A percentile compares a stretch with the other conserved stretches of the same genome.
Evolutionary conservation across 768 basidiomycete genomes (phyloP).

Genomic region (Collybiopsis confluens): DNA sequence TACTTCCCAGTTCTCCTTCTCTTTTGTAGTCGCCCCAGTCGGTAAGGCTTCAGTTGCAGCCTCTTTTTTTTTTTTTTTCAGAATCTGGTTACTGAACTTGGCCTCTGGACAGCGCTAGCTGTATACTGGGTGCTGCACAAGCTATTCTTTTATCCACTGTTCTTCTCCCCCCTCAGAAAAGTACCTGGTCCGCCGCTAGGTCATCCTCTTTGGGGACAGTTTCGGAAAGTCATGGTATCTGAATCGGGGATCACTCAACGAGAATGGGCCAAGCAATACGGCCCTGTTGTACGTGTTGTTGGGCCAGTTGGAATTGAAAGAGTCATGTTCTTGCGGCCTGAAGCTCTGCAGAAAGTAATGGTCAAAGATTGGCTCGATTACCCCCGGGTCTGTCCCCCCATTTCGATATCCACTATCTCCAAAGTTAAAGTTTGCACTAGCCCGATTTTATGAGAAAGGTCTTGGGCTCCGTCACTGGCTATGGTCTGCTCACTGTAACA

Average conservation of each 20-base stretch:
- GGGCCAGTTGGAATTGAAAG: constrained; percentile 44
- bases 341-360: constrained; percentile 40
- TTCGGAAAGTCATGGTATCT: constrained; percentile 28
- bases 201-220: constrained; percentile 32
- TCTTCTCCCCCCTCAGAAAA: constrained; percentile 32
- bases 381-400: constrained; percentile 29
- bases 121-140: constrained; percentile 18
- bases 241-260: constrained; percentile 42
- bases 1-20: too few species aligned
- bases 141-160: constrained; percentile 26
- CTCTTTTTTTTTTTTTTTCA: too few species aligned
- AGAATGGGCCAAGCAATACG: constrained; percentile 42
- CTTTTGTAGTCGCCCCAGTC: too few species aligned
- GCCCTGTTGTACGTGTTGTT: constrained; percentile 38
- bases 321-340: constrained; percentile 39
- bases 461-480: constrained; percentile 37
- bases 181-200: constrained; percentile 35
- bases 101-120: background rate
- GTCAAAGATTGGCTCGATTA: constrained; percentile 42
- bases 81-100: background rate
- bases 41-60: too few species aligned
- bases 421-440: constrained; percentile 17
- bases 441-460: constrained; percentile 39
- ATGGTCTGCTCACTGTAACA: constrained; percentile 45
- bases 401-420: background rate